phyloP scores from a whole-genome alignment of 345 rosid genomes.

The Mangifera indica region DNA sequence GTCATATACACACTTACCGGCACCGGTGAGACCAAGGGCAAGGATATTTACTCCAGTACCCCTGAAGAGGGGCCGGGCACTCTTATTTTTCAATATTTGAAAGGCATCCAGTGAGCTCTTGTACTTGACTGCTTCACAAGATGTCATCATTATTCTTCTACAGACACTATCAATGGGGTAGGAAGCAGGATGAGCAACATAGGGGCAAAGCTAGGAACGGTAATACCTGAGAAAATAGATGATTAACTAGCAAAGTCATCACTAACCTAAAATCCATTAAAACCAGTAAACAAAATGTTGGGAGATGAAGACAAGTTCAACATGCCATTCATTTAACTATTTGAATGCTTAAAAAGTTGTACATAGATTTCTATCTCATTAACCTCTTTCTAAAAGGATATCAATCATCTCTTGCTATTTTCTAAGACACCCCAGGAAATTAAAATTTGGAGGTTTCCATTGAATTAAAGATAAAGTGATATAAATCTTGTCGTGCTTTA shows the following conservation, averaged over 20 bases:
- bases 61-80: slow-evolving; percentile 73
- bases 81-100: slow-evolving; percentile 77
- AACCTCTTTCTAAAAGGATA: background rate
- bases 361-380: background rate
- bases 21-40: slow-evolving; percentile 82
- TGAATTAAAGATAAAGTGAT: background rate
- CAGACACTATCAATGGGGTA: slow-evolving; percentile 89
- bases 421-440: too few species aligned
- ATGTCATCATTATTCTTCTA: slow-evolving; percentile 98
- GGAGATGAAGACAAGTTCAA: background rate
- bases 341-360: background rate
- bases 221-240: too few species aligned
- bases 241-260: slow-evolving; percentile 20
- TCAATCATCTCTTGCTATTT: too few species aligned
- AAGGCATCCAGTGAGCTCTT: slow-evolving; percentile 67
- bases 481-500: background rate
- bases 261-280: slow-evolving; percentile 62
- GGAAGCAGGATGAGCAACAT: slow-evolving; percentile 89
- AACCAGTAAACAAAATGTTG: slow-evolving; percentile 5
- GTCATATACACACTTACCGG: slow-evolving; percentile 83
- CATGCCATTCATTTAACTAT: background rate
- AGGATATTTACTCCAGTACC: too few species aligned
- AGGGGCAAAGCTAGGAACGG: slow-evolving; percentile 76
- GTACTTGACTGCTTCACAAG: slow-evolving; percentile 91
- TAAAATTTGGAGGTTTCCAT: background rate